Evolutionary conservation across 139 green algal species (phyloP).

Genomic region (Chlorella sp.): DNA sequence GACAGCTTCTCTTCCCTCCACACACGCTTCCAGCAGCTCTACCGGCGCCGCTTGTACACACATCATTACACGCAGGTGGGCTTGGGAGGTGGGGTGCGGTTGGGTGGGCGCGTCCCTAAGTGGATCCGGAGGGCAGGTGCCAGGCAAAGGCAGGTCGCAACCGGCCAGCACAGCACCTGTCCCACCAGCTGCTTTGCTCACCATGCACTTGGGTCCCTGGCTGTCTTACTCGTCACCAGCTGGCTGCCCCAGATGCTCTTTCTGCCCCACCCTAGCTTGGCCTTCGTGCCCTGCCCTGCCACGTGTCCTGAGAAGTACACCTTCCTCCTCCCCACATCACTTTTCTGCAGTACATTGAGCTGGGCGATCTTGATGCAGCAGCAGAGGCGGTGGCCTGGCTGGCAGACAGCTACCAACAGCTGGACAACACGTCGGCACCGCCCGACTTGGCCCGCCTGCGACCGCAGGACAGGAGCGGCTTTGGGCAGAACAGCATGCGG

Average conservation of each 20-base stretch:
- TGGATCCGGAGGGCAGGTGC: background rate
- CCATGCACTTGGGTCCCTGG: background rate
- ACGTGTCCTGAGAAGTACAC: background rate
- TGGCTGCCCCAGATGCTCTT: too few relatives aligned
- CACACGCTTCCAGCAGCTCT: slow-evolving; percentile 73
- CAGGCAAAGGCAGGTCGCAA: too few relatives aligned
- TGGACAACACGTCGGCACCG: background rate
- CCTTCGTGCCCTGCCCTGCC: too few relatives aligned
- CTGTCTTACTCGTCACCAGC: too few relatives aligned
- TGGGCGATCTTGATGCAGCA: background rate
- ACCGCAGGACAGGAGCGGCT: background rate
- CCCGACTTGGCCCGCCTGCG: background rate
- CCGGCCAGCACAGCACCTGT: too few relatives aligned
- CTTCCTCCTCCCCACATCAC: background rate
- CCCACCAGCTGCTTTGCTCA: background rate
- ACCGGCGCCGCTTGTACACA: slow-evolving; percentile 37
- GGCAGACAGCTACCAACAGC: background rate
- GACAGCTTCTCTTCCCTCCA: slow-evolving; percentile 67
- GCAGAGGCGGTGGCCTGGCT: background rate
- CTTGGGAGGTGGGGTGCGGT: background rate
- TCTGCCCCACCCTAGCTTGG: too few relatives aligned
- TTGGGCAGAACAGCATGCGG: background rate
- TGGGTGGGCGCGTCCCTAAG: background rate
- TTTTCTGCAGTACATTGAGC: background rate
- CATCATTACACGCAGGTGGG: slow-evolving; percentile 32